These are phyloP conservation scores for Vicia sativa DNA, from an alignment of 306 rosid genomes.

Conservation along the genomic window DNA sequence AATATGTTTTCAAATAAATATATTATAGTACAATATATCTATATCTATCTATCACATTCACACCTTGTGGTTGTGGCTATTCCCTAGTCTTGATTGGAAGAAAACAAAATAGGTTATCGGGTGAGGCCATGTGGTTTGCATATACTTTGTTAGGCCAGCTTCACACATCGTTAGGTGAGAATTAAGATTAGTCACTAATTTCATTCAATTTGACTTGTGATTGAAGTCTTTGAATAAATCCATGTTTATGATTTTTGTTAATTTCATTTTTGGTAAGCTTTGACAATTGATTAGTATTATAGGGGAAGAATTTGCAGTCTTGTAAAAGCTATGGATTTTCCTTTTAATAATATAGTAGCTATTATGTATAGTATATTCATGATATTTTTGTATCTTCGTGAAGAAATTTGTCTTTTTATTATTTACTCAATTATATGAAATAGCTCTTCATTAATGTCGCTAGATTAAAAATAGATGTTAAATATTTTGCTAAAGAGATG, in stretches of 20 bases:
- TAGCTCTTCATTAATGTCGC: no score
- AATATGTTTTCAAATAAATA: neutral
- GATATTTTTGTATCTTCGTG: no score
- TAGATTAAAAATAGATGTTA: no score
- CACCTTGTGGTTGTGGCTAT: slow-evolving; percentile 25
- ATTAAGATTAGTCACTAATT: slow-evolving; percentile 30
- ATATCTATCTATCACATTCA: neutral
- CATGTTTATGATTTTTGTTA: slow-evolving; percentile 19
- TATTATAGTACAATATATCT: neutral
- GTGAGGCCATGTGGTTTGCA: slow-evolving; percentile 14
- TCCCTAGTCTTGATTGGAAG: slow-evolving; percentile 29
- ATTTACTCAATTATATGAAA: no score
- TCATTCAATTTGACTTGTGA: slow-evolving; percentile 43
- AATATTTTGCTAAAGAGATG: no score
- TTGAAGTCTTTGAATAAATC: slow-evolving; percentile 27
- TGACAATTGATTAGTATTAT: slow-evolving; percentile 7
- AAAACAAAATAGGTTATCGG: slow-evolving; percentile 6
- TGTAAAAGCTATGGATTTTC: neutral
- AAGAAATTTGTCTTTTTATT: no score
- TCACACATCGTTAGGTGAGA: slow-evolving; percentile 45
- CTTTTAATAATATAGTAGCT: no score
- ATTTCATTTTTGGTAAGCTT: slow-evolving; percentile 19
- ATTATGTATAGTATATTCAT: no score
- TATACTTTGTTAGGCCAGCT: slow-evolving; percentile 40
- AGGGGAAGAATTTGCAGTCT: neutral